Percentiles rank a stretch among this genome's conserved stretches.
Conservation (phyloP, 2,329 filamentous ascomycete genomes). For the Calonectria ilicicola region DNA sequence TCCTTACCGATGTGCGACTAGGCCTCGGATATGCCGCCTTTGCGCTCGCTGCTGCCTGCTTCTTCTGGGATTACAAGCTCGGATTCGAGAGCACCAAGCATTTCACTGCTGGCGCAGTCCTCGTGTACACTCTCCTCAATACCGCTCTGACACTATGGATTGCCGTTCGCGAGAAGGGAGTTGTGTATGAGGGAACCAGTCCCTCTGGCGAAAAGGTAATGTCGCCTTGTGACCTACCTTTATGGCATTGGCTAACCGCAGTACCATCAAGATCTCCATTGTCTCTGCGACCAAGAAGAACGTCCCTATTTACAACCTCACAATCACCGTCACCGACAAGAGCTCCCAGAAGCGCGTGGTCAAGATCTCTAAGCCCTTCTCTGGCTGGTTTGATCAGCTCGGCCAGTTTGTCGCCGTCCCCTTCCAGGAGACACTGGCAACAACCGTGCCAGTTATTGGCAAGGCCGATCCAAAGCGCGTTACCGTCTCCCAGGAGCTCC, state of each 20-base stretch:
- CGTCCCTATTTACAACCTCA: constrained; percentile 83
- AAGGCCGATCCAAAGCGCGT: constrained; percentile 72
- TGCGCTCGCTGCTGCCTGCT: constrained; percentile 82
- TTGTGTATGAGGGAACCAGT: constrained; percentile 80
- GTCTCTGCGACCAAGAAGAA: constrained; percentile 81
- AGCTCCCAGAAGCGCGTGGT: constrained; percentile 56
- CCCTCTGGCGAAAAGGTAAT: constrained; percentile 76
- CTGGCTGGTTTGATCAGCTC: constrained; percentile 79
- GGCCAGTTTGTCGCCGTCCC: constrained; percentile 80
- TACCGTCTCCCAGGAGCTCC: constrained; percentile 50
- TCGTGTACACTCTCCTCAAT: constrained; percentile 84
- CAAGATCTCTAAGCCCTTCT: constrained; percentile 74
- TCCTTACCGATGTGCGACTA: constrained; percentile 84
- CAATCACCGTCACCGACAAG: constrained; percentile 65
- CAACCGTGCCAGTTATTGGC: constrained; percentile 74
- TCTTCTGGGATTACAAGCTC: constrained; percentile 90
- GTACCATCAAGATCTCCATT: constrained; percentile 74
- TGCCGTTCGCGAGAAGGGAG: constrained; percentile 82
- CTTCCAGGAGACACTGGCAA: constrained; percentile 83
- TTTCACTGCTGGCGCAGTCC: constrained; percentile 84
- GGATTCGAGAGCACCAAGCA: constrained; percentile 89
- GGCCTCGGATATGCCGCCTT: constrained; percentile 87
- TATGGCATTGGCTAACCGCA: constrained; percentile 26
- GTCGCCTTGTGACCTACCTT: constrained; percentile 39
- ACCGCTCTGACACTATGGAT: constrained; percentile 85